phyloP scores from a whole-genome alignment of 116 monocot species.

The Phalaenopsis hybrid region DNA sequence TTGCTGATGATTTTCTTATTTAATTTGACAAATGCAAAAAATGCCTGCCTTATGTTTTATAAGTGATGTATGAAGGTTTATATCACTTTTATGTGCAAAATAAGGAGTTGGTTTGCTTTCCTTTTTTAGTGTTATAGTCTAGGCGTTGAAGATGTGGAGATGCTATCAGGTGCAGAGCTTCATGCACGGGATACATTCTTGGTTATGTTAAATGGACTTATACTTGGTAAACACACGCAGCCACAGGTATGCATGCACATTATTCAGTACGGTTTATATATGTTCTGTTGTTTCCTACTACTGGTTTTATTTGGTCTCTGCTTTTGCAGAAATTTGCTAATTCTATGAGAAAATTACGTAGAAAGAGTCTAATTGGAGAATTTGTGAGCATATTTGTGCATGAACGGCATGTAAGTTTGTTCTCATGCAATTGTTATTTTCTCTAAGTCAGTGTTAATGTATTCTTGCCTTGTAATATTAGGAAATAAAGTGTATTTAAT shows the following conservation, averaged over 20 bases:
- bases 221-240: slow-evolving; percentile 80
- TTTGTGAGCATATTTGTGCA: slow-evolving; percentile 94
- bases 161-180: slow-evolving; percentile 76
- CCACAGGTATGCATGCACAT: slow-evolving; percentile 43
- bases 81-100: background rate
- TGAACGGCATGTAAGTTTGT: slow-evolving; percentile 78
- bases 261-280: background rate
- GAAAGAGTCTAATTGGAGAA: slow-evolving; percentile 76
- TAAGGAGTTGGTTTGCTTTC: too few relatives aligned
- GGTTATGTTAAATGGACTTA: slow-evolving; percentile 87
- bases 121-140: slow-evolving; percentile 64
- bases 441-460: too few relatives aligned
- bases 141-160: slow-evolving; percentile 65
- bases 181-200: slow-evolving; percentile 69
- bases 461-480: background rate
- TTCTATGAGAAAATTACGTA: slow-evolving; percentile 60
- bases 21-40: background rate
- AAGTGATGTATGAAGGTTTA: background rate
- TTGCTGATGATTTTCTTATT: background rate
- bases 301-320: background rate
- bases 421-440: too few relatives aligned
- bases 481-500: background rate
- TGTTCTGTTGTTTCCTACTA: slow-evolving; percentile 7
- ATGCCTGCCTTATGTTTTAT: background rate
- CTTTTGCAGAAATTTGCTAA: slow-evolving; percentile 60